Evolutionary conservation across 768 basidiomycete species (phyloP).

Genomic region (Panus rudis): DNA sequence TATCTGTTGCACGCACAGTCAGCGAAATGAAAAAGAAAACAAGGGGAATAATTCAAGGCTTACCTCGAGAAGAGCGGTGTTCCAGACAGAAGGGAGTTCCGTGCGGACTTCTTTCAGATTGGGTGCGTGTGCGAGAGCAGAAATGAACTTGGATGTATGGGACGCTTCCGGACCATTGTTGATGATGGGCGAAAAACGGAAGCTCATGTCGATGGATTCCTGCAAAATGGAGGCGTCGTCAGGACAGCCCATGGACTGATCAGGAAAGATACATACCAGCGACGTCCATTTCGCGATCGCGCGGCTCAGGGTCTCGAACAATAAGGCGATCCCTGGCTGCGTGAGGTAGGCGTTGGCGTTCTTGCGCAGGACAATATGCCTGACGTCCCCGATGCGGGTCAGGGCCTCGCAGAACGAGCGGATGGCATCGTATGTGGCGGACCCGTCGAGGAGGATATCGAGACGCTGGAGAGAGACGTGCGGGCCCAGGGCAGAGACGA

Average conservation of each 20-base stretch:
- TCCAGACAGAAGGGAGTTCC: constrained; percentile 54
- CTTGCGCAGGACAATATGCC: constrained; percentile 48
- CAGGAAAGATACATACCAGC: constrained; percentile 35
- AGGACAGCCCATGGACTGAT: not conserved
- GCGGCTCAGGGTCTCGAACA: constrained; percentile 40
- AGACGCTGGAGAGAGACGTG: constrained; percentile 31
- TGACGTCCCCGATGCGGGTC: constrained; percentile 27
- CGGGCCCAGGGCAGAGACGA: constrained; percentile 25
- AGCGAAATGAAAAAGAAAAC: not conserved
- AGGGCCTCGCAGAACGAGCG: constrained; percentile 36
- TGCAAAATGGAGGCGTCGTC: constrained; percentile 19
- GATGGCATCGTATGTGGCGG: constrained; percentile 4
- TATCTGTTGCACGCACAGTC: constrained; percentile 10
- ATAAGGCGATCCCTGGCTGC: constrained; percentile 35
- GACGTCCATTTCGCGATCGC: constrained; percentile 36
- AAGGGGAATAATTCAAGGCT: constrained; percentile 16
- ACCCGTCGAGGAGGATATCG: constrained; percentile 28
- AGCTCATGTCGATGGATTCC: constrained; percentile 48
- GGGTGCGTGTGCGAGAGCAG: constrained; percentile 33
- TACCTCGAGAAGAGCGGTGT: constrained; percentile 42
- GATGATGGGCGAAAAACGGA: constrained; percentile 28
- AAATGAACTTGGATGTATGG: not conserved
- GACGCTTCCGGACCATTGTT: not conserved
- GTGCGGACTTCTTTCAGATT: constrained; percentile 44
- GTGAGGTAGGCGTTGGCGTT: constrained; percentile 45